Evolutionary conservation across 495 filamentous ascomycete species (phyloP).

Genomic region (Penicillium malachiteum): DNA sequence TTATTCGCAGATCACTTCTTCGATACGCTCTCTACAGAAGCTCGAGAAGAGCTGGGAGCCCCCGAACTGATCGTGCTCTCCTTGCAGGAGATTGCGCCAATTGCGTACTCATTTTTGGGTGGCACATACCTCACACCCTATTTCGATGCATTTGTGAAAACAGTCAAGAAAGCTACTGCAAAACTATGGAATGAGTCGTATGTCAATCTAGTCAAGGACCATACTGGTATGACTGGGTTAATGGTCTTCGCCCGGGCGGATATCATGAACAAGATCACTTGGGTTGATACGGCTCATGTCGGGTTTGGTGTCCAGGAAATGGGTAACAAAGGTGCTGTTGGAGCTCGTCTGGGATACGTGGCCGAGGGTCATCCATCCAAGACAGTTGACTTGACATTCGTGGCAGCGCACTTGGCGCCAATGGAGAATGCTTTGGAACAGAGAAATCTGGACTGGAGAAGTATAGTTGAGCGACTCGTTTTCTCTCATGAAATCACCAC

Average conservation of each 20-base stretch:
- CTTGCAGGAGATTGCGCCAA: constrained; percentile 87
- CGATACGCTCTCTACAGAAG: constrained; percentile 54
- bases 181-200: constrained; percentile 44
- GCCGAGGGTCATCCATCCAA: constrained; percentile 25
- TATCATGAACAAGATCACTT: constrained; percentile 51
- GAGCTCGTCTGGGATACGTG: constrained; percentile 64
- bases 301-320: constrained; percentile 81
- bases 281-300: constrained; percentile 67
- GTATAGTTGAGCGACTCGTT: constrained; percentile 73
- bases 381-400: constrained; percentile 70
- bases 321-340: constrained; percentile 94
- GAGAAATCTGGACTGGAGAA: constrained; percentile 82
- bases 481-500: constrained; percentile 45
- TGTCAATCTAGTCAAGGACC: constrained; percentile 55
- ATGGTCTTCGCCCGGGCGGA: constrained; percentile 71
- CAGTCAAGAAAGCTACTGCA: constrained; percentile 65
- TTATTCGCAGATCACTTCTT: constrained; percentile 71
- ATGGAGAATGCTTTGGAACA: constrained; percentile 70
- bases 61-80: constrained; percentile 74
- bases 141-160: constrained; percentile 62
- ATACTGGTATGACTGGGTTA: constrained; percentile 85
- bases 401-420: constrained; percentile 85
- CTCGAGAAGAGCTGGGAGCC: constrained; percentile 30
- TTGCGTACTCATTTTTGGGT: constrained; percentile 82
- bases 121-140: constrained; percentile 76